Conservation (phyloP, 176 grass and related monocot genomes). For the Secale cereale region DNA sequence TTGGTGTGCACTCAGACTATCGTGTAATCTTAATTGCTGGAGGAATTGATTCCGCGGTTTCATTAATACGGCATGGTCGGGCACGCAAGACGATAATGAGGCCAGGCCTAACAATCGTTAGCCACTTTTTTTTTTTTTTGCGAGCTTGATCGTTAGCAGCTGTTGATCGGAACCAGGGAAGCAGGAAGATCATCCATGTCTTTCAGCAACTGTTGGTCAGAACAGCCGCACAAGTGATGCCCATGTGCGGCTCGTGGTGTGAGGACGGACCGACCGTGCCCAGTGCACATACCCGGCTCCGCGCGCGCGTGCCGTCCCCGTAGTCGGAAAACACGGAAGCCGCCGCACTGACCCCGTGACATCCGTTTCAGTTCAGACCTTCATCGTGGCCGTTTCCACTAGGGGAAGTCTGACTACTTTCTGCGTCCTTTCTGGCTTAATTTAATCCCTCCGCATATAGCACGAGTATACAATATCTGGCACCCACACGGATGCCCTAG, state of each 20-base stretch:
- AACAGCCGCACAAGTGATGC: too few relatives aligned
- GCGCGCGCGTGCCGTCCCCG: not conserved
- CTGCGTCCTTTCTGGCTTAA: not conserved
- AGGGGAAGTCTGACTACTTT: not conserved
- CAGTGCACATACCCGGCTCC: too few relatives aligned
- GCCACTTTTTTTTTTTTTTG: too few relatives aligned
- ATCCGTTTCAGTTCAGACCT: constrained; percentile 30
- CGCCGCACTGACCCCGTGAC: not conserved
- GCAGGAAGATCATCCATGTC: not conserved
- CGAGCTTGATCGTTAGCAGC: not conserved
- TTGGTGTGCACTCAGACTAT: not conserved
- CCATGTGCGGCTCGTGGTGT: not conserved
- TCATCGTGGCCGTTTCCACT: not conserved
- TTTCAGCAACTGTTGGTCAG: too few relatives aligned
- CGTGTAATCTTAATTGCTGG: not conserved
- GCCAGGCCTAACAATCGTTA: not conserved
- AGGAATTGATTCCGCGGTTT: not conserved
- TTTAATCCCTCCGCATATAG: not conserved
- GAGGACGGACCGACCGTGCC: too few relatives aligned
- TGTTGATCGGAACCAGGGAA: not conserved
- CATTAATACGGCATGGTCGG: not conserved
- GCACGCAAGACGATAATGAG: not conserved
- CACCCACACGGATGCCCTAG: not conserved
- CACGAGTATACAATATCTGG: not conserved
- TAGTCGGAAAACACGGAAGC: not conserved